Evolutionary conservation across 1,284 basidiomycete species (phyloP).

Genomic region (Rhodotorula sp.): DNA sequence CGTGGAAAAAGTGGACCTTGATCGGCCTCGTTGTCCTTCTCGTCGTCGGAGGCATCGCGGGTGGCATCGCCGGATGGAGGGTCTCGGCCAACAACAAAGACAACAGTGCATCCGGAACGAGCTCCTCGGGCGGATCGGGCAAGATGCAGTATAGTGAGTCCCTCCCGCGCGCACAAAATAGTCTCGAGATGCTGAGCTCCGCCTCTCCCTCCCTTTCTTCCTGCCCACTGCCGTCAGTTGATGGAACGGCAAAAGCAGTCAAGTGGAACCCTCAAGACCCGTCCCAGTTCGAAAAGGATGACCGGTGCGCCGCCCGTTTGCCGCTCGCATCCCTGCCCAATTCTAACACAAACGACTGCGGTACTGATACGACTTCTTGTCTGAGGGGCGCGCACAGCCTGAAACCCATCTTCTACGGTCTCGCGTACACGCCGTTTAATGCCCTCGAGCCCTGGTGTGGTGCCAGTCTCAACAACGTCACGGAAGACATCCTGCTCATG

Average conservation of each 20-base stretch:
- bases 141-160: constrained; percentile 23
- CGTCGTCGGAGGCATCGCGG: constrained; percentile 12
- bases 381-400: constrained; percentile 48
- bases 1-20: constrained; percentile 14
- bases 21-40: background rate
- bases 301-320: background rate
- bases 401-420: constrained; percentile 64
- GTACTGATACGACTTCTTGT: no score
- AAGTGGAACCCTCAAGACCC: constrained; percentile 35
- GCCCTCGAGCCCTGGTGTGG: constrained; percentile 44
- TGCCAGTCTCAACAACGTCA: constrained; percentile 47
- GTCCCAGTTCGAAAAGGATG: constrained; percentile 30
- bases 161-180: background rate
- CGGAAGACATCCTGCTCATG: constrained; percentile 49
- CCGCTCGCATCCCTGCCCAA: background rate
- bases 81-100: constrained; percentile 17
- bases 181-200: background rate
- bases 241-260: constrained; percentile 31
- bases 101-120: background rate
- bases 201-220: background rate
- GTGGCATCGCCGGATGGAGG: constrained; percentile 33
- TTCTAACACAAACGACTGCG: no score
- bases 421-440: constrained; percentile 67
- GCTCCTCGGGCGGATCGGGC: background rate
- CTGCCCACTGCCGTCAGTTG: background rate